Percentiles rank a stretch among this genome's conserved stretches.
These are phyloP conservation scores for Cutaneotrichosporon cutaneum DNA, from an alignment of 1,284 basidiomycete genomes.

Conservation along the genomic window DNA sequence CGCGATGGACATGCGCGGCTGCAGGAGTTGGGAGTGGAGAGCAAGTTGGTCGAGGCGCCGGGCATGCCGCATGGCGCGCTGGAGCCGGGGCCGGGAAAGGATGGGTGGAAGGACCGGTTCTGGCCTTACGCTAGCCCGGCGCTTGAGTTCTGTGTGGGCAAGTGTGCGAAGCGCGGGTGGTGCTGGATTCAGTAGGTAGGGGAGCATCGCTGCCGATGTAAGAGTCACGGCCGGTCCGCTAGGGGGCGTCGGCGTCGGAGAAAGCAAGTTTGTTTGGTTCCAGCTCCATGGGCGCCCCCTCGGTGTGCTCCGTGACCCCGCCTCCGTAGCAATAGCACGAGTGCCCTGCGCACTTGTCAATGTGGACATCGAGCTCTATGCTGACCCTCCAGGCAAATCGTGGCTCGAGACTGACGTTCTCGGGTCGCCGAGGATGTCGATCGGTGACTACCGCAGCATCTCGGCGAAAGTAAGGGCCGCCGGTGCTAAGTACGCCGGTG, in stretches of 20 bases:
- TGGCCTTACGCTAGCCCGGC: neutral
- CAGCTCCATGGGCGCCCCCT: no score
- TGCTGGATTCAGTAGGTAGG: neutral
- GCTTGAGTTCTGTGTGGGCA: constrained; percentile 1
- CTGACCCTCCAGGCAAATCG: neutral
- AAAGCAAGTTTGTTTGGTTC: neutral
- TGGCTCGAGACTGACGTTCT: neutral
- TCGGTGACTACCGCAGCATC: no score
- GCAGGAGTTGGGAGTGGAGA: constrained; percentile 1
- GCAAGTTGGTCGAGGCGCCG: neutral
- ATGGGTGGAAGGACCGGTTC: constrained; percentile 6
- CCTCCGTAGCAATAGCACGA: no score
- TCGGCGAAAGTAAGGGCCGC: no score
- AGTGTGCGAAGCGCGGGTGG: neutral
- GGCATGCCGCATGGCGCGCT: constrained; percentile 10
- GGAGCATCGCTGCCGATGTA: no score
- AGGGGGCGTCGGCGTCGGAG: neutral
- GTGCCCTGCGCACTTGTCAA: no score
- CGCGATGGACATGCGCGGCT: neutral
- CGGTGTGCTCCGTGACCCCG: no score
- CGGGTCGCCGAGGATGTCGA: no score
- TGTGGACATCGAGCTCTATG: neutral
- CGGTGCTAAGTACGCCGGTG: no score
- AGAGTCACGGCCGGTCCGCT: neutral
- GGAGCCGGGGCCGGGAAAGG: constrained; percentile 4